A percentile compares a stretch with the other conserved stretches of the same genome.
These are phyloP conservation scores for Lineolata rhizophorae DNA, from an alignment of 495 filamentous ascomycete genomes.

Conservation along the genomic window DNA sequence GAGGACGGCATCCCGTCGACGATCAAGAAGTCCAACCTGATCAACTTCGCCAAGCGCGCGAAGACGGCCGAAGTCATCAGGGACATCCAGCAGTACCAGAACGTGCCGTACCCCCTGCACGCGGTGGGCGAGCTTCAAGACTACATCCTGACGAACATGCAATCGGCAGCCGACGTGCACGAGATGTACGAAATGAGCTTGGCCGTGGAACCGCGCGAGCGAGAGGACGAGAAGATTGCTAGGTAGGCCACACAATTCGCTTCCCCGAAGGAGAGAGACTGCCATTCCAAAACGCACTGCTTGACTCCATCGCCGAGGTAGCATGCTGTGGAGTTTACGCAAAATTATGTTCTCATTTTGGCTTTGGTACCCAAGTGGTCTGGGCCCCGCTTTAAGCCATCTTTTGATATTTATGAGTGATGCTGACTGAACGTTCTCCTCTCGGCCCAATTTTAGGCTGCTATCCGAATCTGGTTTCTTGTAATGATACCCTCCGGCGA, in stretches of 20 bases:
- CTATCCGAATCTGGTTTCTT: constrained; percentile 57
- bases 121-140: constrained; percentile 84
- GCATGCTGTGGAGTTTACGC: neutral
- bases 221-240: constrained; percentile 88
- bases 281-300: constrained; percentile 1
- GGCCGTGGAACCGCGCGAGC: constrained; percentile 76
- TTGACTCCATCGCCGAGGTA: too few relatives aligned
- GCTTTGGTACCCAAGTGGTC: constrained; percentile 5
- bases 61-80: constrained; percentile 96
- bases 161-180: constrained; percentile 81
- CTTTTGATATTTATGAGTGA: too few relatives aligned
- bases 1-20: constrained; percentile 93
- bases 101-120: constrained; percentile 76
- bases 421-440: too few relatives aligned
- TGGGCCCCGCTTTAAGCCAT: too few relatives aligned
- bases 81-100: constrained; percentile 96
- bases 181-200: constrained; percentile 97
- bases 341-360: constrained; percentile 3
- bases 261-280: neutral
- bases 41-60: constrained; percentile 94
- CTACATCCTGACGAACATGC: constrained; percentile 89
- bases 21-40: constrained; percentile 82
- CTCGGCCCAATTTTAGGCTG: constrained; percentile 38
- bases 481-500: constrained; percentile 19
- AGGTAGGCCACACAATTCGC: constrained; percentile 28